phyloP scores from a whole-genome alignment of 768 basidiomycete genomes.

The Terana coerulea region DNA sequence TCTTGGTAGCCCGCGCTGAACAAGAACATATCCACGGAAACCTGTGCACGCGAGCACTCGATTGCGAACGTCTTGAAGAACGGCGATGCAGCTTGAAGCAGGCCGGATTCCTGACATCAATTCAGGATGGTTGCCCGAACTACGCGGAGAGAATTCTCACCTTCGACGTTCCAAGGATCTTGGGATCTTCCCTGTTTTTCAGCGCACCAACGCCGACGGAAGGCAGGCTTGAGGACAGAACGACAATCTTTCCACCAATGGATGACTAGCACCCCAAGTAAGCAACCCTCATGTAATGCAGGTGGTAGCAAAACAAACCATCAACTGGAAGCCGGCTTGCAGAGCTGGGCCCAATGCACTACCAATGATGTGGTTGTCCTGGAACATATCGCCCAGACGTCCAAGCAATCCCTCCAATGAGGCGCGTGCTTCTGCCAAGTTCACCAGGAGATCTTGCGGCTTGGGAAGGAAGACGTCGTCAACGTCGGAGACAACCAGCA shows the following conservation, averaged over 20 bases:
- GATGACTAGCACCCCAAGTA: constrained; percentile 71
- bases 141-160: constrained; percentile 32
- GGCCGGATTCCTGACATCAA: constrained; percentile 68
- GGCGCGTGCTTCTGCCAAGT: constrained; percentile 78
- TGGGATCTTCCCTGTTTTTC: constrained; percentile 96
- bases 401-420: constrained; percentile 80
- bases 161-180: constrained; percentile 92
- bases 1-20: constrained; percentile 94
- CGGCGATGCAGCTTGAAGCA: constrained; percentile 88
- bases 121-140: neutral
- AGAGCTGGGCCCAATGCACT: constrained; percentile 93
- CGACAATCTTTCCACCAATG: constrained; percentile 93
- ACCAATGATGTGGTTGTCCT: constrained; percentile 89
- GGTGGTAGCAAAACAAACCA: constrained; percentile 53
- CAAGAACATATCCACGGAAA: constrained; percentile 99
- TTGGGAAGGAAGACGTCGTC: constrained; percentile 98
- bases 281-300: no score
- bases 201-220: constrained; percentile 86
- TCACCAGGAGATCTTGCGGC: constrained; percentile 94
- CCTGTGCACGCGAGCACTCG: constrained; percentile 94
- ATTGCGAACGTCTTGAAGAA: constrained; percentile 99
- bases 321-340: constrained; percentile 94
- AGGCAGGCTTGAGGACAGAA: constrained; percentile 81
- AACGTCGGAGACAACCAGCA: constrained; percentile 96
- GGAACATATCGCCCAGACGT: constrained; percentile 93